Conservation (phyloP, 2,329 filamentous ascomycete genomes). For the Ceratocystis diversiconidia region DNA sequence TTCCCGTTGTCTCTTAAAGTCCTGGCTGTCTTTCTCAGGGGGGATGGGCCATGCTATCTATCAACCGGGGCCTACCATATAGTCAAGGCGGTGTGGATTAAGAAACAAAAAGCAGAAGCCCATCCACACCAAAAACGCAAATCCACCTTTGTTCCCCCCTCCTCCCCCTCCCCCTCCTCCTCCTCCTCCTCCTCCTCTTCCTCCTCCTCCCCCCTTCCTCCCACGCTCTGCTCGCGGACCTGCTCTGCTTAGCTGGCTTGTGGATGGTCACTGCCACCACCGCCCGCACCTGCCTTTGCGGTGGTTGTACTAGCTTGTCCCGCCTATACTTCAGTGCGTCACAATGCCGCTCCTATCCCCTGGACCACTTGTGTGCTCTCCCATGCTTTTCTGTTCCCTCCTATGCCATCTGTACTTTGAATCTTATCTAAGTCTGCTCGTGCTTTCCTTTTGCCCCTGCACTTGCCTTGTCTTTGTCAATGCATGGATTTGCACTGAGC, state of each 20-base stretch:
- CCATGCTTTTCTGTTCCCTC: neutral
- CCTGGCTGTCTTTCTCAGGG: neutral
- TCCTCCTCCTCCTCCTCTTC: neutral
- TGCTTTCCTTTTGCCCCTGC: no score
- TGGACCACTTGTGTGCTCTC: neutral
- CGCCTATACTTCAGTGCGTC: no score
- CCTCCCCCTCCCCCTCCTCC: neutral
- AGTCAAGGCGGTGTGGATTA: neutral
- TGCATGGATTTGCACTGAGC: no score
- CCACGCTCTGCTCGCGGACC: slow-evolving; percentile 2
- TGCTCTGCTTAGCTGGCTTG: neutral
- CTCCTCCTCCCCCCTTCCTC: neutral
- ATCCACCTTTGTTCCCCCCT: neutral
- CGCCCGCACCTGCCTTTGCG: neutral
- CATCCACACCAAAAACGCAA: neutral
- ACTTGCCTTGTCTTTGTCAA: no score
- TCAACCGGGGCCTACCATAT: neutral
- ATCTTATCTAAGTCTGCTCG: no score
- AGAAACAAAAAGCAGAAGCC: neutral
- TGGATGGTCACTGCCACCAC: slow-evolving; percentile 1
- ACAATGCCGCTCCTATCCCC: neutral
- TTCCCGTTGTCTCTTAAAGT: no score
- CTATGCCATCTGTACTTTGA: no score
- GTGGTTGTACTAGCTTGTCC: neutral
- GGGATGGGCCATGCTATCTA: neutral